These are phyloP conservation scores for Parmales sp. DNA, from an alignment of 108 stramenopile genomes.

Conservation along the genomic window DNA sequence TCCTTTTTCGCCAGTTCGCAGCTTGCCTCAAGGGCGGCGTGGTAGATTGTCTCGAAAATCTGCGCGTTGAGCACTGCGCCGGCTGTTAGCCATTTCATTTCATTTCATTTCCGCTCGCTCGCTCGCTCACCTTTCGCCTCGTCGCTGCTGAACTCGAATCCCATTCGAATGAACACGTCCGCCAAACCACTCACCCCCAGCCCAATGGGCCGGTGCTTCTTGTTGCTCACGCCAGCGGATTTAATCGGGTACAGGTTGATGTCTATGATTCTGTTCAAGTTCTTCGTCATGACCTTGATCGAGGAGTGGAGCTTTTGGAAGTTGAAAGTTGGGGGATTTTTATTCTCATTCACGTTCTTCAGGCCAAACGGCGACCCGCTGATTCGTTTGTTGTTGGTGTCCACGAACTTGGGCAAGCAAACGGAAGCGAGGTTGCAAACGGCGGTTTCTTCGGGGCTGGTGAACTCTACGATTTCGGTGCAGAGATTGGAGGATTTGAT, in stretches of 20 bases:
- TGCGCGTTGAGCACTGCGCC: slow-evolving; percentile 83
- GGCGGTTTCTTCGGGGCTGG: slow-evolving; percentile 83
- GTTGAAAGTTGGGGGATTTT: slow-evolving; percentile 32
- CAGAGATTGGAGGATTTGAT: slow-evolving; percentile 94
- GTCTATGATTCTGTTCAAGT: slow-evolving; percentile 91
- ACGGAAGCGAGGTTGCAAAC: slow-evolving; percentile 92
- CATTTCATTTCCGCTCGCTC: too few relatives aligned
- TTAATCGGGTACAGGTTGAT: slow-evolving; percentile 80
- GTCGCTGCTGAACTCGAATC: slow-evolving; percentile 76
- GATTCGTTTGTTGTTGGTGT: background rate
- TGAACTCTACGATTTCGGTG: slow-evolving; percentile 93
- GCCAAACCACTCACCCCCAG: slow-evolving; percentile 93
- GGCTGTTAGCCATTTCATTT: too few relatives aligned
- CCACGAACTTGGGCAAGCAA: slow-evolving; percentile 30
- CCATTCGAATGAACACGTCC: slow-evolving; percentile 82
- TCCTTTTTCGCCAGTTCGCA: slow-evolving; percentile 72
- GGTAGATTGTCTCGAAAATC: slow-evolving; percentile 93
- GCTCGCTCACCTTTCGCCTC: slow-evolving; percentile 67
- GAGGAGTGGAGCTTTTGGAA: slow-evolving; percentile 70
- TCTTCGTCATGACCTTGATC: slow-evolving; percentile 77
- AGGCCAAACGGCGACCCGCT: background rate
- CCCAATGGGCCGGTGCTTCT: slow-evolving; percentile 86
- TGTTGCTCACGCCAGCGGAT: slow-evolving; percentile 75
- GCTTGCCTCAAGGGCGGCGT: slow-evolving; percentile 84
- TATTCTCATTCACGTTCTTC: background rate